Evolutionary conservation across 2,329 filamentous ascomycete species (phyloP).

Genomic region (Xylariaceae sp.): DNA sequence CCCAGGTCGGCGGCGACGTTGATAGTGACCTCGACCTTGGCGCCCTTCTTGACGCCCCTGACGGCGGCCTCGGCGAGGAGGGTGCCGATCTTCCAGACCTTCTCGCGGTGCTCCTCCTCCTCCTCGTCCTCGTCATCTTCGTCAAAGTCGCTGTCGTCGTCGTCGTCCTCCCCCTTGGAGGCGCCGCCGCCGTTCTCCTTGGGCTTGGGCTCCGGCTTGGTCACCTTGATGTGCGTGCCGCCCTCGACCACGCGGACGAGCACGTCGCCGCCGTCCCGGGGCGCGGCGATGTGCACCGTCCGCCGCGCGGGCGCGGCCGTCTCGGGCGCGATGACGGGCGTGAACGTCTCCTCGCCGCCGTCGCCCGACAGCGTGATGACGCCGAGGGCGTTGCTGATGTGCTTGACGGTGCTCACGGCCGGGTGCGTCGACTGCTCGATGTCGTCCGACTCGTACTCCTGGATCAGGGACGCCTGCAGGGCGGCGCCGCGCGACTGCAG

Average conservation of each 20-base stretch:
- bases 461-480: slow-evolving; percentile 88
- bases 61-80: slow-evolving; percentile 80
- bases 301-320: slow-evolving; percentile 86
- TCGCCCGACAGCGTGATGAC: slow-evolving; percentile 54
- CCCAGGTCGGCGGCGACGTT: slow-evolving; percentile 75
- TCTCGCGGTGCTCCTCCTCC: slow-evolving; percentile 81
- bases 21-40: slow-evolving; percentile 89
- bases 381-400: slow-evolving; percentile 82
- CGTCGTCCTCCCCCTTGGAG: slow-evolving; percentile 50
- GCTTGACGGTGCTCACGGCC: slow-evolving; percentile 87
- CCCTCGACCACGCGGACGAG: slow-evolving; percentile 85
- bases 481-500: slow-evolving; percentile 82
- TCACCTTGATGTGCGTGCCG: slow-evolving; percentile 84
- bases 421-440: slow-evolving; percentile 95
- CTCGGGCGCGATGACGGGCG: slow-evolving; percentile 73
- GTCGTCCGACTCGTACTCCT: slow-evolving; percentile 88
- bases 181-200: slow-evolving; percentile 53
- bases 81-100: slow-evolving; percentile 83
- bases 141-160: slow-evolving; percentile 62
- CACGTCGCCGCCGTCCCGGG: slow-evolving; percentile 78
- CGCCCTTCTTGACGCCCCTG: slow-evolving; percentile 75
- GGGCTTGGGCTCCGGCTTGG: slow-evolving; percentile 72
- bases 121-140: slow-evolving; percentile 58
- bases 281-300: slow-evolving; percentile 68
- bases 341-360: slow-evolving; percentile 61